Base-by-base conservation (phyloP, 257 asterid species). In the Solanum stenotomum region DNA sequence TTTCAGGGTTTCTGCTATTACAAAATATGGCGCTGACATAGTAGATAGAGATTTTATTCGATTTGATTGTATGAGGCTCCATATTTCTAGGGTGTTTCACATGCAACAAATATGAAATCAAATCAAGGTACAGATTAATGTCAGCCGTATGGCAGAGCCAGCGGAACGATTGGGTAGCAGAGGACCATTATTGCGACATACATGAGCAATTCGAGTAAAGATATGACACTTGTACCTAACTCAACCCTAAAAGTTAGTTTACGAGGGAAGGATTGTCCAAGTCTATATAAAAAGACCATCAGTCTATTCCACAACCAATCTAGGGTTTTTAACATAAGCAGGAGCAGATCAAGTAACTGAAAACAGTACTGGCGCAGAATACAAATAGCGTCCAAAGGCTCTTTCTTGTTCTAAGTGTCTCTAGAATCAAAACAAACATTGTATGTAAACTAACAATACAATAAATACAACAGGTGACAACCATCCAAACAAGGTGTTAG, bases 271-370 rank as follows among this genome's bases (percentile, higher is more conserved):
- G 10, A 56, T 56, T 56, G n/a, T 5, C 1, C 65, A 6, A 52
- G 23, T 16, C 61, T 1, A 52, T 5, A 1, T 44, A 44, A 44
- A 0, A 0, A 46, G 18, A 46, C 20, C 20, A 14, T 0, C 0
- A 46, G 56, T 56, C 65, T 0, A 56, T 56, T 56, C n/a, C n/a
- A 56, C 10, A 56, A 56, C 3, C 63, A 6, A 56, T 7, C 0
- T 56, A n/a, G 0, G 1, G 0, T 0, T 56, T 56, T 18, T 56
- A 56, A 38, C 59, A 14, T 77, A 23, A n/a, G 16, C 52, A 77
- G 34, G 38, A 78, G 35, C 63, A 40, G 22, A 40, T 40, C 22
- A 31, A 31, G 33, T 2, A 2, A 9, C 27, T 61, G 70, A 23
- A 61, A 0, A 0, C 29, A 61, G 70, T 63, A 23, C 70, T 23